Conservation (phyloP, 164 flowering plant species). For the Hamamelis virginiana region DNA sequence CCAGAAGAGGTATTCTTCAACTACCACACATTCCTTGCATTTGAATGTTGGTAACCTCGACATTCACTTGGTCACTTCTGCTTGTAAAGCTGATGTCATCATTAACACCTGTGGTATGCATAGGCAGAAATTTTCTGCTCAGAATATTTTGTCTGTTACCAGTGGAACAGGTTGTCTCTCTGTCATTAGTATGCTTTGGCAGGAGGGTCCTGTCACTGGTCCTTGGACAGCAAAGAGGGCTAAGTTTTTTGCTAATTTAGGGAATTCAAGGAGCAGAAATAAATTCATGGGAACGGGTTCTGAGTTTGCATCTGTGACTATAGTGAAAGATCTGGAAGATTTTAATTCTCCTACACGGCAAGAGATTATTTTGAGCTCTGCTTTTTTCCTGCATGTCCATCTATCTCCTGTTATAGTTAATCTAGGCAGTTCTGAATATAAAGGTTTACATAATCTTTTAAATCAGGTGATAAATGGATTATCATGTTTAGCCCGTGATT, state of each 20-base stretch:
- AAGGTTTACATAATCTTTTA: slow-evolving; percentile 39
- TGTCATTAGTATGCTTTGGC: slow-evolving; percentile 71
- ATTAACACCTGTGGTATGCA: slow-evolving; percentile 9
- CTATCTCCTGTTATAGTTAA: slow-evolving; percentile 42
- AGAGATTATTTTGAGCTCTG: slow-evolving; percentile 72
- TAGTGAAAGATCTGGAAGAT: slow-evolving; percentile 49
- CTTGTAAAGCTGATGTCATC: slow-evolving; percentile 18
- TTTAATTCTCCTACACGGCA: slow-evolving; percentile 39
- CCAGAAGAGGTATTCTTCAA: slow-evolving; percentile 24
- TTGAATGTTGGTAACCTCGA: slow-evolving; percentile 52
- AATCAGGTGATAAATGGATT: slow-evolving; percentile 44
- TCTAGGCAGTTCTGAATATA: slow-evolving; percentile 49
- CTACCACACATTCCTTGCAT: slow-evolving; percentile 46
- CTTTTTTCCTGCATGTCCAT: slow-evolving; percentile 45
- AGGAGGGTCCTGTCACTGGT: slow-evolving; percentile 63
- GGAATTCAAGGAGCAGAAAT: slow-evolving; percentile 37
- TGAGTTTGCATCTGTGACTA: slow-evolving; percentile 70
- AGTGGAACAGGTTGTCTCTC: slow-evolving; percentile 31
- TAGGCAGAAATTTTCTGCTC: slow-evolving; percentile 34
- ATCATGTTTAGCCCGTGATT: slow-evolving; percentile 23
- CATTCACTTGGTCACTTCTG: slow-evolving; percentile 43
- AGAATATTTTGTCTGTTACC: slow-evolving; percentile 45
- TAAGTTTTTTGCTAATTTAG: slow-evolving; percentile 53
- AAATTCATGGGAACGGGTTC: slow-evolving; percentile 43
- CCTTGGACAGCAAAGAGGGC: slow-evolving; percentile 69